These are phyloP conservation scores for Chlamydomonas applanata DNA, from an alignment of 139 green algal genomes.

Conservation along the genomic window DNA sequence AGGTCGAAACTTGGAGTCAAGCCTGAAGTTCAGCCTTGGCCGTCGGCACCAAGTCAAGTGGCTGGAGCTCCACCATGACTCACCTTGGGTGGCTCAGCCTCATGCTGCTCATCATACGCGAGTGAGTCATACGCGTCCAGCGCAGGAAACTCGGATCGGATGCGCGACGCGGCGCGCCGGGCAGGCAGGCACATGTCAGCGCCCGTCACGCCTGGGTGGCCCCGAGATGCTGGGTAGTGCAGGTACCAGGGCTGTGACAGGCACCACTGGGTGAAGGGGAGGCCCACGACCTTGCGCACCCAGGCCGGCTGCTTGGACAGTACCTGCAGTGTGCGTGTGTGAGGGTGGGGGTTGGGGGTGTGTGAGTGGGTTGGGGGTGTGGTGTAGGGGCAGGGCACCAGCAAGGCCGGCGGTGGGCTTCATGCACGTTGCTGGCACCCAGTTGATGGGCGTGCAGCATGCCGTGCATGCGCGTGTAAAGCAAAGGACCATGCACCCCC, in stretches of 20 bases:
- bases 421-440: too few species aligned
- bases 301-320: background rate
- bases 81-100: background rate
- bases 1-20: too few species aligned
- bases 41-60: too few species aligned
- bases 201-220: conserved; percentile 4
- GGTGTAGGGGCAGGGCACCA: too few species aligned
- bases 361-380: too few species aligned
- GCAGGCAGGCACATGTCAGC: conserved; percentile 19
- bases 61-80: too few species aligned
- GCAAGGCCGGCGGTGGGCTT: too few species aligned
- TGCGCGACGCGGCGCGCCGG: conserved; percentile 1
- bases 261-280: conserved; percentile 8
- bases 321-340: background rate
- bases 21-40: too few species aligned
- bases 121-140: conserved; percentile 8
- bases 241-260: conserved; percentile 22
- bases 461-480: too few species aligned
- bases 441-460: too few species aligned
- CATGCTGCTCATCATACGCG: conserved; percentile 3
- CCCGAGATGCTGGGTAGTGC: background rate
- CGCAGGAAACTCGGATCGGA: conserved; percentile 2
- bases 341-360: too few species aligned
- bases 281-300: background rate
- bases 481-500: too few species aligned